A percentile compares a stretch with the other conserved stretches of the same genome.
These are phyloP conservation scores for Globisporangium barbulae DNA, from an alignment of 352 stramenopile genomes.

Conservation along the genomic window DNA sequence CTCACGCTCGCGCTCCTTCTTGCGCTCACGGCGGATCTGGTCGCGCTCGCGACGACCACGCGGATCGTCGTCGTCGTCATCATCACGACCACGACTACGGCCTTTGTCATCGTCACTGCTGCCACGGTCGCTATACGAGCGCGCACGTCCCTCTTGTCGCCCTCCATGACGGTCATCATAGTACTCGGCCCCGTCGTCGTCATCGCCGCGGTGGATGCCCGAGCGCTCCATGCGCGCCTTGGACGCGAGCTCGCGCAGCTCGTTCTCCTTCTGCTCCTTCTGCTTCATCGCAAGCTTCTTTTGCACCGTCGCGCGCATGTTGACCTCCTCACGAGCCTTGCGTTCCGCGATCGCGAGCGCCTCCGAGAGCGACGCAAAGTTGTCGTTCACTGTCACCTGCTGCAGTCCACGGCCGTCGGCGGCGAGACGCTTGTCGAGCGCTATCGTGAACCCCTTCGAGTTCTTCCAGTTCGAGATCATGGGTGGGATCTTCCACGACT, in stretches of 20 bases:
- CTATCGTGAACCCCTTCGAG: slow-evolving; percentile 98
- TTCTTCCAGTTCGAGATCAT: slow-evolving; percentile 99
- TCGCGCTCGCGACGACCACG: slow-evolving; percentile 47
- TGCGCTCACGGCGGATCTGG: slow-evolving; percentile 90
- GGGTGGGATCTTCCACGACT: slow-evolving; percentile 99
- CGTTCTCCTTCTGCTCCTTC: slow-evolving; percentile 95
- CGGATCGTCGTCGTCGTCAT: slow-evolving; percentile 58
- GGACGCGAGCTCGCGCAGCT: slow-evolving; percentile 93
- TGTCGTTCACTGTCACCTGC: slow-evolving; percentile 96
- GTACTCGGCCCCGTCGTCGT: slow-evolving; percentile 29
- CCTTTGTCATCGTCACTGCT: slow-evolving; percentile 17
- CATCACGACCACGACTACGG: slow-evolving; percentile 38
- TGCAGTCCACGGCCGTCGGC: slow-evolving; percentile 96
- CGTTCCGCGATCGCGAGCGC: slow-evolving; percentile 97
- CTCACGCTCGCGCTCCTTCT: slow-evolving; percentile 94
- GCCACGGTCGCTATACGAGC: slow-evolving; percentile 13
- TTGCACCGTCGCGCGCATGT: slow-evolving; percentile 90
- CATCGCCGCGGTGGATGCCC: slow-evolving; percentile 39
- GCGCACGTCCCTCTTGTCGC: slow-evolving; percentile 16
- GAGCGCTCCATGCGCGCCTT: slow-evolving; percentile 92
- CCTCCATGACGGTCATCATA: slow-evolving; percentile 18
- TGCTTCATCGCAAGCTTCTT: slow-evolving; percentile 90
- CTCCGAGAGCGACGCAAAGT: slow-evolving; percentile 97
- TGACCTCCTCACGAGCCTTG: slow-evolving; percentile 96
- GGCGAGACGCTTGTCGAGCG: slow-evolving; percentile 98